Percentiles rank a stretch among this genome's conserved stretches.
Conservation (phyloP, 2,329 filamentous ascomycete genomes). For the Microsporum canis region DNA sequence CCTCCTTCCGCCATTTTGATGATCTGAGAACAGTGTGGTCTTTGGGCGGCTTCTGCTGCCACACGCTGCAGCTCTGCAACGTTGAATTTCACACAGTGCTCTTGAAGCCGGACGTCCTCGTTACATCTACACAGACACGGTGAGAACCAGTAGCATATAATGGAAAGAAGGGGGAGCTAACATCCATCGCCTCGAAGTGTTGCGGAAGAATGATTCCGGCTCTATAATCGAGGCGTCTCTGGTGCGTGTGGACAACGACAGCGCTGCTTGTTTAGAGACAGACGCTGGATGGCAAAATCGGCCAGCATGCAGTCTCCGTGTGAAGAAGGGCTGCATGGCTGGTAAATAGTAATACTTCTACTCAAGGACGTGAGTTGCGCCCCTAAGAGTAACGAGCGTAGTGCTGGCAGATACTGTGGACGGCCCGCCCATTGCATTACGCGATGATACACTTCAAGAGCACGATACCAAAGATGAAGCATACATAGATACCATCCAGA, state of each 20-base stretch:
- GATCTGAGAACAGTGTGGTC: constrained; percentile 14
- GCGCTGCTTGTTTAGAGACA: not conserved
- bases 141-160: not conserved
- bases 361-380: too few relatives aligned
- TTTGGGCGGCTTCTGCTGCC: constrained; percentile 11
- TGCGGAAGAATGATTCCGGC: constrained; percentile 2
- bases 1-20: constrained; percentile 23
- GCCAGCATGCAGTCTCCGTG: not conserved
- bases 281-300: not conserved
- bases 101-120: constrained; percentile 7
- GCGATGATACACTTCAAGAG: too few relatives aligned
- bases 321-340: too few relatives aligned
- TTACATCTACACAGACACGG: constrained; percentile 6
- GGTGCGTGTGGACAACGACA: not conserved
- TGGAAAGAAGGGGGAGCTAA: not conserved
- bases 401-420: too few relatives aligned
- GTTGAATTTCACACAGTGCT: constrained; percentile 11
- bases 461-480: too few relatives aligned
- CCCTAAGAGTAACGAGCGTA: too few relatives aligned
- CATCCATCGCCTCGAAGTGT: constrained; percentile 9
- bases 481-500: too few relatives aligned
- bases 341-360: too few relatives aligned
- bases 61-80: not conserved
- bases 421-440: too few relatives aligned
- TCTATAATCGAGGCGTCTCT: not conserved